Base-by-base conservation (phyloP, 2,329 filamentous ascomycete species). In the Nigrospora oryzae region DNA sequence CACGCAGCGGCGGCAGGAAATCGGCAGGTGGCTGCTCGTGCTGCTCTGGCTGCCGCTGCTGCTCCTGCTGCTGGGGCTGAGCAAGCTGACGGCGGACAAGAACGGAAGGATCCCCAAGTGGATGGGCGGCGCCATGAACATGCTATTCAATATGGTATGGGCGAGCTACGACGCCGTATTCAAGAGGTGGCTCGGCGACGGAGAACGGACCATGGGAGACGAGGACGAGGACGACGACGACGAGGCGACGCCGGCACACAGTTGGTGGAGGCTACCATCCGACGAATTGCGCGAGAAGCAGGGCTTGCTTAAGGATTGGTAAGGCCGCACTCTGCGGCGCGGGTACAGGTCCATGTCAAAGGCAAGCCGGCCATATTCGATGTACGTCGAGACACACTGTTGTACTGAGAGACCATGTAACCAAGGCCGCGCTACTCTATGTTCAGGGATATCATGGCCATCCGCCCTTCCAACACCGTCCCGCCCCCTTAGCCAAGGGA, bases 101-200 rank as follows among this genome's bases (percentile, higher is more conserved):
- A 68, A 81, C 3, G 56, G 89, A 0, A 77, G 70, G 44, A 67
- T 79, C 43, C 89, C 90, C 0, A 56, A 57, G 12, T 94, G 87
- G 87, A 50, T 91, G 41, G 72, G 68, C 3, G 61, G 62, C 14
- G 43, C 75, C 0, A 68, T 74, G 45, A 73, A 70, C 1, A 61
- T 69, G 2, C 59, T 70, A 3, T 60, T 71, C 30, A 60, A 62
- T 36, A 12, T 59, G 0, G 63, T 81, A 53, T 90, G 85, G 86
- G 56, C 53, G 38, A 73, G 65, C 39, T 88, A 89, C 64, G 84
- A 89, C 64, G 48, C 42, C 0, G 58, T 79, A 15, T 83, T 84
- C 52, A 83, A 79, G 61, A 67, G 64, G 1, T 36, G 83, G 0
- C 96, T 94, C 70, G 91, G 91, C 1, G 86, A 97, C 58, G 93